phyloP scores from a whole-genome alignment of 768 basidiomycete genomes.

The Suillus decipiens region DNA sequence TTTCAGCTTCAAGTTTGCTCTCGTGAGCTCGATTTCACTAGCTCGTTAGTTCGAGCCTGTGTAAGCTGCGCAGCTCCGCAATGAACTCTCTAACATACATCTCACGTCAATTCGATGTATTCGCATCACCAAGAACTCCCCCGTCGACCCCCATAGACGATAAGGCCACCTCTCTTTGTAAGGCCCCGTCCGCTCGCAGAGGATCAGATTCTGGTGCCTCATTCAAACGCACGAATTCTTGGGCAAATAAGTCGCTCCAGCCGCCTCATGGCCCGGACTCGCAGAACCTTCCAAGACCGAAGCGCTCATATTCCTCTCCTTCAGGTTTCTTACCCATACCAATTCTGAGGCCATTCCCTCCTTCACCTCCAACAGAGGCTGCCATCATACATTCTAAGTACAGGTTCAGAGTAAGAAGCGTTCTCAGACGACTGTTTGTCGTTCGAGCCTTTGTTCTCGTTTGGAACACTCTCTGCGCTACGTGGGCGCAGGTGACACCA shows the following conservation, averaged over 20 bases:
- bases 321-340: constrained; percentile 47
- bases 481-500: constrained; percentile 51
- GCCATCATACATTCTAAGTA: constrained; percentile 38
- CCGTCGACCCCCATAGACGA: constrained; percentile 55
- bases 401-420: constrained; percentile 39
- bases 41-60: constrained; percentile 10
- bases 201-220: constrained; percentile 29
- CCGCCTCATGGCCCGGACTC: constrained; percentile 35
- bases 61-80: constrained; percentile 5
- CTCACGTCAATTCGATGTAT: constrained; percentile 79
- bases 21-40: neutral
- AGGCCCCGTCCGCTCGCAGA: constrained; percentile 25
- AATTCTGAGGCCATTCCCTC: constrained; percentile 24
- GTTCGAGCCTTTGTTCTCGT: constrained; percentile 67
- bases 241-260: constrained; percentile 57
- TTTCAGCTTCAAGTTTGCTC: neutral
- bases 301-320: constrained; percentile 67
- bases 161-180: constrained; percentile 32
- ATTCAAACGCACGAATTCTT: constrained; percentile 54
- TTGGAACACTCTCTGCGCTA: constrained; percentile 68
- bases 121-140: constrained; percentile 60
- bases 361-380: constrained; percentile 32
- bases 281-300: constrained; percentile 38
- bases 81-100: constrained; percentile 87
- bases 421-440: constrained; percentile 64